Base-by-base conservation (phyloP, 768 basidiomycete species). In the Gymnopilus junonius region DNA sequence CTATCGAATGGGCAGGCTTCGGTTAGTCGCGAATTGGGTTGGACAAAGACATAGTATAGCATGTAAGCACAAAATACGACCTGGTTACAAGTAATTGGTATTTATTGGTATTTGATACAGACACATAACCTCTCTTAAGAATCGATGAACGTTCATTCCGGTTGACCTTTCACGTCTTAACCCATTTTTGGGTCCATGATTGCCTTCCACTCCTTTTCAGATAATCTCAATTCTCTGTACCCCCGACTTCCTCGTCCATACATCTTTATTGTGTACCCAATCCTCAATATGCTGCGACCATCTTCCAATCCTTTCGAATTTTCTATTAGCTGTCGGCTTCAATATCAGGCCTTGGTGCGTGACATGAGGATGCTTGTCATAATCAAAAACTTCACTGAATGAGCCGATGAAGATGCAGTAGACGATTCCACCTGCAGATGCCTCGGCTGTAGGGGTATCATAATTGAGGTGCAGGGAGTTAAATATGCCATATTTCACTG, bases 1-100 rank as follows among this genome's bases (percentile, higher is more conserved):
- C 91, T 51, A 84, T 96, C 62, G 93, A 95, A 77, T 96, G 94
- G 94, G 92, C 93, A 34, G 92, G 92, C 11, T 96, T 95, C 69
- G 94, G 94, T 67, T 92, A 71, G 79, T 57, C 32, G 15, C 25
- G 20, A 15, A 27, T 29, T 42, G 29, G 48, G 20, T 17, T 7
- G 17, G 48, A 51, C 32, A 32, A n/a, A 31, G 4, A 14, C 1
- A 5, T 50, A 51, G 48, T 32, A 32, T 17, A 51, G 2, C 46
- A 31, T 51, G 48, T 51, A 51, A 51, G 48, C 15, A 31, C 48
- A 20, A n/a, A n/a, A n/a, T n/a, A n/a, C n/a, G n/a, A n/a, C n/a
- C n/a, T n/a, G n/a, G n/a, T n/a, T n/a, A n/a, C n/a, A n/a, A n/a
- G n/a, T n/a, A n/a, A n/a, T n/a, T n/a, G n/a, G n/a, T n/a, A n/a